These are phyloP conservation scores for Rhynchospora tenuis DNA, from an alignment of 176 grass and related monocot species.

Conservation along the genomic window DNA sequence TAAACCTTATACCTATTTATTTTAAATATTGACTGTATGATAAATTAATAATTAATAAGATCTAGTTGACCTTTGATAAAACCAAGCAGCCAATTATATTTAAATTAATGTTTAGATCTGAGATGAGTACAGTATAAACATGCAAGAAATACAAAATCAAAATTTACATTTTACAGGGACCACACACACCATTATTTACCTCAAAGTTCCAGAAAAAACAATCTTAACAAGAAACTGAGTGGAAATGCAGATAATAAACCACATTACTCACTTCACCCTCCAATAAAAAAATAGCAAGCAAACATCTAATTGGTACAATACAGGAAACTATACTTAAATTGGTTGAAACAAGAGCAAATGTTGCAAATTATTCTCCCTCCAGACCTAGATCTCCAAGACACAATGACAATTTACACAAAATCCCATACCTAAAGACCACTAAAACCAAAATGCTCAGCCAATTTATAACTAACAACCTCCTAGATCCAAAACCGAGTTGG, in stretches of 20 bases:
- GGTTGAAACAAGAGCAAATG: neutral
- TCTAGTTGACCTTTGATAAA: neutral
- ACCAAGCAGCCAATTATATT: neutral
- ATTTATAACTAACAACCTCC: neutral
- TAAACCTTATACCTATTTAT: neutral
- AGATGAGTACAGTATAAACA: neutral
- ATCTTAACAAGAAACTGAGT: neutral
- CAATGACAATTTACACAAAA: neutral
- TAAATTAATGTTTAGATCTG: neutral
- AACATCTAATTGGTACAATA: constrained; percentile 2
- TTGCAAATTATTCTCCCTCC: neutral
- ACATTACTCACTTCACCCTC: neutral
- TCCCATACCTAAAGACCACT: neutral
- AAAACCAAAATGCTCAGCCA: neutral
- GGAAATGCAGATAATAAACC: neutral
- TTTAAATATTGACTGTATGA: neutral
- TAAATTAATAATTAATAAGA: neutral
- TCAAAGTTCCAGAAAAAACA: neutral
- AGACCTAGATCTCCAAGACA: neutral
- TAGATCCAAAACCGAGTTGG: neutral
- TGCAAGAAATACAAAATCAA: neutral
- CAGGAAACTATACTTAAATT: neutral
- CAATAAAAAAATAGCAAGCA: neutral
- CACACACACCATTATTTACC: neutral
- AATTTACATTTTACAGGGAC: neutral